A percentile compares a stretch with the other conserved stretches of the same genome.
phyloP scores from a whole-genome alignment of 441 rosid species.

The Jatropha podagrica region DNA sequence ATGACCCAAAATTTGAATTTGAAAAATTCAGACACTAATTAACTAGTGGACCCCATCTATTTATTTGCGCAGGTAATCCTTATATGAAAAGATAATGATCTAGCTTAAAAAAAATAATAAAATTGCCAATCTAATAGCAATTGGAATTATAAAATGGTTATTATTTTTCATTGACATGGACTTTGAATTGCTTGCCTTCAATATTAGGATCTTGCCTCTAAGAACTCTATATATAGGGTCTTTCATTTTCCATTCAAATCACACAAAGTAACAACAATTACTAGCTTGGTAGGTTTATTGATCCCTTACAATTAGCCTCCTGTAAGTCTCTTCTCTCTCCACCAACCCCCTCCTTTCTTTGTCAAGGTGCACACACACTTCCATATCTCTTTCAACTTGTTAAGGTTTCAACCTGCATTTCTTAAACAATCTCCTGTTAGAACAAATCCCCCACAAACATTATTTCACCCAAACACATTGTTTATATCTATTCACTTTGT shows the following conservation, averaged over 20 bases:
- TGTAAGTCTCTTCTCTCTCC: neutral
- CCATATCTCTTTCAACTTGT: too few relatives aligned
- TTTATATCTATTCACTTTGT: too few relatives aligned
- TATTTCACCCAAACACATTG: too few relatives aligned
- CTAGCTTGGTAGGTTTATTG: too few relatives aligned
- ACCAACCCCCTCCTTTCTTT: too few relatives aligned
- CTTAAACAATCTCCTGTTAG: too few relatives aligned
- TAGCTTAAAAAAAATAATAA: neutral
- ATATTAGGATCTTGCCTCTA: neutral
- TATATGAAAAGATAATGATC: neutral
- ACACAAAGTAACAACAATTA: neutral
- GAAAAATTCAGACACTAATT: too few relatives aligned
- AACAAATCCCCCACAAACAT: too few relatives aligned
- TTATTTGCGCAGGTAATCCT: neutral
- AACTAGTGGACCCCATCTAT: neutral
- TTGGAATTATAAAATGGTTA: neutral
- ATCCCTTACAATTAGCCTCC: neutral
- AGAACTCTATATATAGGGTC: neutral
- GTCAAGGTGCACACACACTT: neutral
- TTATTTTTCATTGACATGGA: neutral
- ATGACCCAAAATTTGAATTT: too few relatives aligned
- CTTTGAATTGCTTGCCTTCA: neutral
- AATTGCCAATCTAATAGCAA: neutral
- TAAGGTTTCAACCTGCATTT: too few relatives aligned
- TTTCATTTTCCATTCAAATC: neutral